Percentiles rank a stretch among this genome's conserved stretches.
Conservation (phyloP, 2,329 filamentous ascomycete species). For the Paecilomyces sp. region DNA sequence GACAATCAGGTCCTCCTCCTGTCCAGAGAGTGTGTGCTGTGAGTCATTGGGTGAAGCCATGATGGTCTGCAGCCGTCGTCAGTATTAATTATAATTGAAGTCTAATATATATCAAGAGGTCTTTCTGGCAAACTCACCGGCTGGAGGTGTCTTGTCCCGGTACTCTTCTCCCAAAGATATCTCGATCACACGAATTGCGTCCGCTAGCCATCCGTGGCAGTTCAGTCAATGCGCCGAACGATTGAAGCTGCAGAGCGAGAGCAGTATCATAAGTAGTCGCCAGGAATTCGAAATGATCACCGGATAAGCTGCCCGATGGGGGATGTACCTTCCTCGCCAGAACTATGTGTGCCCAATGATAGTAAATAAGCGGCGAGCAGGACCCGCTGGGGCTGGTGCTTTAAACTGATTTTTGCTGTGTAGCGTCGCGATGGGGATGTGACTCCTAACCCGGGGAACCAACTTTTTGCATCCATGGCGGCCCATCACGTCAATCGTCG, state of each 20-base stretch:
- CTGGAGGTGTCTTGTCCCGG: background rate
- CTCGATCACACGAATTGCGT: background rate
- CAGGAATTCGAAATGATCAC: background rate
- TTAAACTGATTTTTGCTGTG: background rate
- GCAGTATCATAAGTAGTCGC: background rate
- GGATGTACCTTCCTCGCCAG: background rate
- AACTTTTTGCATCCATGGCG: background rate
- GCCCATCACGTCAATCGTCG: background rate
- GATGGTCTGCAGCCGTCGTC: background rate
- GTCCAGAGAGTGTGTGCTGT: conserved; percentile 1
- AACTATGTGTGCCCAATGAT: background rate
- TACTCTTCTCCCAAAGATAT: background rate
- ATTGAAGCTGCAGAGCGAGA: background rate
- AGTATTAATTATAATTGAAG: background rate
- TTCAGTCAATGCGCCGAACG: background rate
- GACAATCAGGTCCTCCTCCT: conserved; percentile 7
- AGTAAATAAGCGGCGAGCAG: background rate
- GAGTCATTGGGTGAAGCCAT: background rate
- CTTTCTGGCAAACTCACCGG: background rate
- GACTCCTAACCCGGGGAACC: background rate
- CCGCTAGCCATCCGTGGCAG: background rate
- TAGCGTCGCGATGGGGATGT: background rate
- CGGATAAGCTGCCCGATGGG: background rate
- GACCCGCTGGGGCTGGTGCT: background rate
- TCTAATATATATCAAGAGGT: background rate